Evolutionary conservation across 176 grass and related monocot genomes (phyloP).

Genomic region (Cenchrus americanus): DNA sequence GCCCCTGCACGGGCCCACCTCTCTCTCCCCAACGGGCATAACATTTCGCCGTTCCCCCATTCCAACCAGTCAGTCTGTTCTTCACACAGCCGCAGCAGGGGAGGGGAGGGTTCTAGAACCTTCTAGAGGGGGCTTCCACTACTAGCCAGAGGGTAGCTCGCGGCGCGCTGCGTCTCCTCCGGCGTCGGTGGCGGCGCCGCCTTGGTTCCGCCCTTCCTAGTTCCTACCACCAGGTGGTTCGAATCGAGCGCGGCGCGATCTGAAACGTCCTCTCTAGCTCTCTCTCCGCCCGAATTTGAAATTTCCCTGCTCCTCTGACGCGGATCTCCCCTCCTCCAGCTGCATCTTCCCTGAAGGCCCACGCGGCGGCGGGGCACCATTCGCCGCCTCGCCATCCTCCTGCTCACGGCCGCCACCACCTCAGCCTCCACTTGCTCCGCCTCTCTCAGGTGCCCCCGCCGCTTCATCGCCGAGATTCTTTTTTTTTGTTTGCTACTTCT

Average conservation of each 20-base stretch:
- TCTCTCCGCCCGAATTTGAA: constrained; percentile 3
- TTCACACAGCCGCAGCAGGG: not conserved
- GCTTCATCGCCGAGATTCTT: not conserved
- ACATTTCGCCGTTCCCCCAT: not conserved
- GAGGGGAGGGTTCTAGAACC: constrained; percentile 31
- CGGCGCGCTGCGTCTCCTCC: not conserved
- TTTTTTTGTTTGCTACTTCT: not conserved
- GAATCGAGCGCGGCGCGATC: not conserved
- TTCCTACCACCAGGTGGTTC: not conserved
- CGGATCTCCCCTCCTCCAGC: constrained; percentile 22
- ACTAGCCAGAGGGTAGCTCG: not conserved
- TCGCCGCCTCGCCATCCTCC: constrained; percentile 47
- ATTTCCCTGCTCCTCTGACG: not conserved
- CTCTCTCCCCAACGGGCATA: constrained; percentile 17
- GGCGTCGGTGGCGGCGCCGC: not conserved
- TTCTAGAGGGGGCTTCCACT: constrained; percentile 24
- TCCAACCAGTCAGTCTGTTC: not conserved
- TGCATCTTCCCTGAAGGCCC: not conserved
- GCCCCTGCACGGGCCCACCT: not conserved
- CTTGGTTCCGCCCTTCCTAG: not conserved
- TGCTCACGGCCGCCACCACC: constrained; percentile 45
- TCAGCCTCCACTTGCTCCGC: constrained; percentile 30
- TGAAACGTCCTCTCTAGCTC: not conserved
- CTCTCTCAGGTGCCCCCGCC: constrained; percentile 33
- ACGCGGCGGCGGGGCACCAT: constrained; percentile 30